phyloP scores from a whole-genome alignment of 2,329 filamentous ascomycete genomes.

The Alternaria atra region DNA sequence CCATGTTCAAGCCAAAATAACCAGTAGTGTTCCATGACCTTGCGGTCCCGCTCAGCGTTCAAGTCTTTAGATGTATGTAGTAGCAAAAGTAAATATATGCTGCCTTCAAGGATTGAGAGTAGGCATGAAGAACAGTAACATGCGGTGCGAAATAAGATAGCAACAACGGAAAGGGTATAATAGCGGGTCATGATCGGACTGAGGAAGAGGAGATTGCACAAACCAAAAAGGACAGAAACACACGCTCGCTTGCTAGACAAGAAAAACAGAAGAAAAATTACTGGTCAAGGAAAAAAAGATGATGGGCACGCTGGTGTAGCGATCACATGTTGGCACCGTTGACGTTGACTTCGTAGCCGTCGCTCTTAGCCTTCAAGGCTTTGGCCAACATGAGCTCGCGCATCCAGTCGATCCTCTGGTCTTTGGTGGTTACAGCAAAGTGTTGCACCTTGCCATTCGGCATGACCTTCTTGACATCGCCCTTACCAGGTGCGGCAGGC shows the following conservation, averaged over 20 bases:
- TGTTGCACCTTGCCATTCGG: constrained; percentile 81
- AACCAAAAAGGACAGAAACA: constrained; percentile 19
- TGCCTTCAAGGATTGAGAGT: constrained; percentile 5
- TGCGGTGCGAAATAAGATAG: constrained; percentile 7
- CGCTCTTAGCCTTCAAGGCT: constrained; percentile 82
- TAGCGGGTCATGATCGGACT: constrained; percentile 33
- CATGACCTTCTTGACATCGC: constrained; percentile 49
- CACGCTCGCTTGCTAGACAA: constrained; percentile 29
- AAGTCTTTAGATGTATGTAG: constrained; percentile 29
- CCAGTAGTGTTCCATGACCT: constrained; percentile 25
- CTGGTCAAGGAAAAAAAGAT: neutral
- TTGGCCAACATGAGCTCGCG: constrained; percentile 90
- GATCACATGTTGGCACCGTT: constrained; percentile 64
- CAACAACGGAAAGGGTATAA: constrained; percentile 41
- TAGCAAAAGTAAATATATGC: constrained; percentile 20
- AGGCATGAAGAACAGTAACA: constrained; percentile 15
- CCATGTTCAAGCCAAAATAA: constrained; percentile 13
- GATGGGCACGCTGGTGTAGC: neutral
- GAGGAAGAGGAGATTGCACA: constrained; percentile 13
- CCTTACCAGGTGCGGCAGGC: constrained; percentile 66
- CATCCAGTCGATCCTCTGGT: constrained; percentile 98
- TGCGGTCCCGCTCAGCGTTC: constrained; percentile 28
- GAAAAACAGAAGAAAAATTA: constrained; percentile 4
- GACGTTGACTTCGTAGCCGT: constrained; percentile 82
- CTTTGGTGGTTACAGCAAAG: constrained; percentile 69